A percentile compares a stretch with the other conserved stretches of the same genome.
phyloP scores from a whole-genome alignment of 75 land plant species.

The Cupressus sempervirens region DNA sequence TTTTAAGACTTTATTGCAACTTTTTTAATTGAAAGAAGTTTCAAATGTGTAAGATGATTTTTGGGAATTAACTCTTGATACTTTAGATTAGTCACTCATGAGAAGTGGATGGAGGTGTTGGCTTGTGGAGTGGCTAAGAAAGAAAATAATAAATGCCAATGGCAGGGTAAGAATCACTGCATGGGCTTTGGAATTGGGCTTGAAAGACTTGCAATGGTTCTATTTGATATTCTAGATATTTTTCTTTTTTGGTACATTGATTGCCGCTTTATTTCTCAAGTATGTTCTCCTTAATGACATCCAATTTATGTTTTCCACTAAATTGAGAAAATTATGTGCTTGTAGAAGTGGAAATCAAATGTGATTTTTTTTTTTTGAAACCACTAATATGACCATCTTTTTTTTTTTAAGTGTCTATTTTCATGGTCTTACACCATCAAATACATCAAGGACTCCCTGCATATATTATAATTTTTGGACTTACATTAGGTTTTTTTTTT shows the following conservation, averaged over 20 bases:
- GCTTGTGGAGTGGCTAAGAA: slow-evolving; percentile 96
- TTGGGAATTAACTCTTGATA: slow-evolving; percentile 7
- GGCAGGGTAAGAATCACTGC: slow-evolving; percentile 66
- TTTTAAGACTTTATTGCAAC: neutral
- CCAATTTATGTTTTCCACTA: neutral
- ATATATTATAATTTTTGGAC: too few species aligned
- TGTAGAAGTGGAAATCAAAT: neutral
- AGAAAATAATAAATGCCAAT: slow-evolving; percentile 64
- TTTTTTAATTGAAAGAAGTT: neutral
- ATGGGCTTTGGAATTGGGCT: slow-evolving; percentile 99
- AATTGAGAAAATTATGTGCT: slow-evolving; percentile 7
- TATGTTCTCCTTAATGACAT: slow-evolving; percentile 12
- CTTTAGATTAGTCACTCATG: slow-evolving; percentile 39
- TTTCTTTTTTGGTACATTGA: slow-evolving; percentile 94
- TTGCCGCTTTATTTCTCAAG: slow-evolving; percentile 80
- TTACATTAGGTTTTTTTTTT: too few species aligned
- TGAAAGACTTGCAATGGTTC: slow-evolving; percentile 90
- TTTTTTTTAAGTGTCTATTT: too few species aligned
- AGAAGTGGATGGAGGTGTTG: slow-evolving; percentile 93
- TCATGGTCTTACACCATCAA: neutral
- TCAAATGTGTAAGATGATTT: slow-evolving; percentile 3
- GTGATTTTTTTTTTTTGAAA: neutral
- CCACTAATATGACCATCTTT: neutral
- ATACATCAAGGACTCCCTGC: neutral
- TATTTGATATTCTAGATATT: slow-evolving; percentile 96